Conservation (phyloP, 495 filamentous ascomycete species). For the Neurospora cerealis region DNA sequence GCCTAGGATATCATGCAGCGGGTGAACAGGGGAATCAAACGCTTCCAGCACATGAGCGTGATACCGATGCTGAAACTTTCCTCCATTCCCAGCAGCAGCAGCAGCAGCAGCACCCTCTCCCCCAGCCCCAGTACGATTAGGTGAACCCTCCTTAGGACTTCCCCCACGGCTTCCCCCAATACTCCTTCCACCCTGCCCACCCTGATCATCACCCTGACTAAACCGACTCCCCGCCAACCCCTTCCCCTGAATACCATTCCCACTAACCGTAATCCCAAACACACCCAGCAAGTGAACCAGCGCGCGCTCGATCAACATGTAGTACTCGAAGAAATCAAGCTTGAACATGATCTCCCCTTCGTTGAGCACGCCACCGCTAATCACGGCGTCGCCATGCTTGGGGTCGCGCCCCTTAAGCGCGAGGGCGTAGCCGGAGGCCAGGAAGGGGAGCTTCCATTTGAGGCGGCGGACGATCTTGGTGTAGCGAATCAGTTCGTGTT, state of each 20-base stretch:
- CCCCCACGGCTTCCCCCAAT: constrained; percentile 4
- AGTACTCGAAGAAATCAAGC: constrained; percentile 61
- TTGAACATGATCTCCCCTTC: constrained; percentile 57
- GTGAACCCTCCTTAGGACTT: not conserved
- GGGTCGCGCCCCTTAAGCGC: constrained; percentile 26
- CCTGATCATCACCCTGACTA: not conserved
- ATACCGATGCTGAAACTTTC: constrained; percentile 36
- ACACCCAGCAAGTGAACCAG: constrained; percentile 51
- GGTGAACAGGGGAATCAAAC: constrained; percentile 38
- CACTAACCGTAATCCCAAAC: constrained; percentile 41
- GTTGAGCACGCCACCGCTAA: constrained; percentile 5
- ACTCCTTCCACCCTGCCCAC: not conserved
- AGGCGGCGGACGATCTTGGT: constrained; percentile 47
- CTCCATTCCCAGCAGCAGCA: not conserved
- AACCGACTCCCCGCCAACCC: constrained; percentile 1
- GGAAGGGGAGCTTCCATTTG: constrained; percentile 50
- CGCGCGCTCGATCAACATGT: constrained; percentile 54
- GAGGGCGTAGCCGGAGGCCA: constrained; percentile 41
- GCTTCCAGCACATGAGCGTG: constrained; percentile 55
- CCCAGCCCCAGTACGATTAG: not conserved
- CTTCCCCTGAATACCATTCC: not conserved
- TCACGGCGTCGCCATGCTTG: constrained; percentile 8
- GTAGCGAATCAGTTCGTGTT: constrained; percentile 42
- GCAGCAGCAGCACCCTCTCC: not conserved
- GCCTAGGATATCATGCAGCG: constrained; percentile 42